A percentile compares a stretch with the other conserved stretches of the same genome.
Conservation (phyloP, 208 protist species). For the Crithidia bombi region DNA sequence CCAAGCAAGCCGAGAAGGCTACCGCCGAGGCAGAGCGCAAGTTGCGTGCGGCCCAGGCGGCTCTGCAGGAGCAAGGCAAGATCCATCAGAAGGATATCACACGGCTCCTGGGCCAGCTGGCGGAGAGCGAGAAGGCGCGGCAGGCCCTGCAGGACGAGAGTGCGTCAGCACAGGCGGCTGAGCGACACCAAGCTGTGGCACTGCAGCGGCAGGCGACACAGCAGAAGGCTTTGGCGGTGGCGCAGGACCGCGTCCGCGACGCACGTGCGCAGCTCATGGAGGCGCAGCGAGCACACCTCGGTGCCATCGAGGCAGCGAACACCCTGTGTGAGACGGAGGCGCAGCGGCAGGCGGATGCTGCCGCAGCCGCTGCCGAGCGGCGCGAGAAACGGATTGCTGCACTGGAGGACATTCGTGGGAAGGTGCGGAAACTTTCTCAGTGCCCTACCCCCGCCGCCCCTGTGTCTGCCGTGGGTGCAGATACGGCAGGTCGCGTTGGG, state of each 20-base stretch:
- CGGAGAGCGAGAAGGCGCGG: background rate
- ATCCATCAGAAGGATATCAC: conserved; percentile 14
- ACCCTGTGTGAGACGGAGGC: background rate
- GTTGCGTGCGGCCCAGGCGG: conserved; percentile 7
- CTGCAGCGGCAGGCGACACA: background rate
- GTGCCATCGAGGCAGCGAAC: background rate
- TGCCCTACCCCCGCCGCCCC: background rate
- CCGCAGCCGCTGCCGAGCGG: background rate
- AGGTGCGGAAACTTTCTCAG: background rate
- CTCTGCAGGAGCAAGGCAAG: conserved; percentile 17
- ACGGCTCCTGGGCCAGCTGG: conserved; percentile 12
- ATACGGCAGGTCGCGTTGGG: background rate
- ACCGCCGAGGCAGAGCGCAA: conserved; percentile 7
- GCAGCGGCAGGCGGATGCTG: background rate
- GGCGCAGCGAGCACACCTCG: conserved; percentile 6
- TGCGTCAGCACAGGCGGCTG: background rate
- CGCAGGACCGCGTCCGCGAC: background rate
- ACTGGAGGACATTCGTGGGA: background rate
- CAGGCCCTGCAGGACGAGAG: conserved; percentile 22
- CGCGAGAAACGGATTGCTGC: background rate
- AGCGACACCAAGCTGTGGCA: background rate
- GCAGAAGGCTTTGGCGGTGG: background rate
- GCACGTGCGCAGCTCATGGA: conserved; percentile 3
- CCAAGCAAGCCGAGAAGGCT: conserved; percentile 3
- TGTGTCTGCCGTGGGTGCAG: background rate